These are phyloP conservation scores for Nevesoporus exiguus DNA, from an alignment of 768 basidiomycete genomes.

Conservation along the genomic window DNA sequence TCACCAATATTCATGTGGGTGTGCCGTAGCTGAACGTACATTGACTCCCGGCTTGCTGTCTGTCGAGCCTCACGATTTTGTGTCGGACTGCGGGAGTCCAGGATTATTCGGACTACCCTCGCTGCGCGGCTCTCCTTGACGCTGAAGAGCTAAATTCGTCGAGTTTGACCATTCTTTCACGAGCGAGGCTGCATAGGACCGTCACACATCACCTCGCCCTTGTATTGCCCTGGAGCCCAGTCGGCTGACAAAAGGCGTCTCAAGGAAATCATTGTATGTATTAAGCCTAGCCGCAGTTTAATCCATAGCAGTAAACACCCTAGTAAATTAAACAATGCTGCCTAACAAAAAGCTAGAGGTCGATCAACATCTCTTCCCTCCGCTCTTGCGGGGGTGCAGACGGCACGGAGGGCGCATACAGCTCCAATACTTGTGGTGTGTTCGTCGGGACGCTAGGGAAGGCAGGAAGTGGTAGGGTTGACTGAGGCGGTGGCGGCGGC, in stretches of 20 bases:
- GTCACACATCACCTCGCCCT: no score
- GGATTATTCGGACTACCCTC: slow-evolving; percentile 72
- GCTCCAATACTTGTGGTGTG: slow-evolving; percentile 49
- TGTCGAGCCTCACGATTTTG: slow-evolving; percentile 48
- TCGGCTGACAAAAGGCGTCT: no score
- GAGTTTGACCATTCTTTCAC: no score
- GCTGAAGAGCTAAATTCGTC: background rate
- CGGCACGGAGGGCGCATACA: slow-evolving; percentile 48
- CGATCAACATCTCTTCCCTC: slow-evolving; percentile 55
- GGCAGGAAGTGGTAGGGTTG: slow-evolving; percentile 41
- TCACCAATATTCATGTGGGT: background rate
- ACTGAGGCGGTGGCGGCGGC: slow-evolving; percentile 16
- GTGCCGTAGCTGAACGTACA: slow-evolving; percentile 48
- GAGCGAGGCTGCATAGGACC: no score
- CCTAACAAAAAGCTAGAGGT: slow-evolving; percentile 24
- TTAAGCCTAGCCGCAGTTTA: no score
- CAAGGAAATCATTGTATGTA: no score
- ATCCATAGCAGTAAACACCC: no score
- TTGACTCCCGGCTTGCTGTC: slow-evolving; percentile 55
- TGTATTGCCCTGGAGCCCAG: no score
- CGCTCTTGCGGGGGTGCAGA: slow-evolving; percentile 52
- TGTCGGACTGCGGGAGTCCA: slow-evolving; percentile 51
- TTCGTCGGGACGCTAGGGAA: slow-evolving; percentile 67
- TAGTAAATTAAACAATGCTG: background rate
- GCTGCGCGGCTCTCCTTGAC: slow-evolving; percentile 33